Base-by-base conservation (phyloP, 768 basidiomycete genomes). In the Pisolithus sp. region DNA sequence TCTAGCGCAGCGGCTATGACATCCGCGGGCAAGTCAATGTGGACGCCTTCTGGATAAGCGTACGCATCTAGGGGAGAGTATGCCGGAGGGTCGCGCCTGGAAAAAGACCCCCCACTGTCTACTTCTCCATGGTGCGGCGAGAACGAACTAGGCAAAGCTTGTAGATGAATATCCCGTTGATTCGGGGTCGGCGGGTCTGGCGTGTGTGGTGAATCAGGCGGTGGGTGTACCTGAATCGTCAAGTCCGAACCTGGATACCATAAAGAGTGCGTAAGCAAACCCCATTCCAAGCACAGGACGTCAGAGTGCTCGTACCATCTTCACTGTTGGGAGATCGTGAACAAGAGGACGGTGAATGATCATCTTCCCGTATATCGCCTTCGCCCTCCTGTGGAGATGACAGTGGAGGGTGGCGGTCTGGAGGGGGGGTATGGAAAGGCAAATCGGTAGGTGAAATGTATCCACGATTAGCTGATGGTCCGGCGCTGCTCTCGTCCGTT, bases 51-150 rank as follows among this genome's bases (percentile, higher is more conserved):
- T 48, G 83, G 74, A 61, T 91, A 90, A 23, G 82, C 78, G 59
- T 76, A 87, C n/a, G 89, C 83, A 62, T 92, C 89, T 61, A 92
- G 69, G n/a, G 90, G 89, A 6, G 89, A 90, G 70, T 93, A 93
- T 17, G 86, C 88, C 23, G 91, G 91, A 20, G 90, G 90, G 55
- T 87, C 85, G 51, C 80, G 77, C 59, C 83, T 75, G 53, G 71
- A 71, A 43, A 81, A 49, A 23, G 68, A 61, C 50, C 57, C 56
- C 24, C 63, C 48, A 15, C 38, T 62, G 23, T 49, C 49, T 37
- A 18, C 34, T 23, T 61, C 64, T 44, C 43, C 42, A 4, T 53
- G 54, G 50, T 36, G 50, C 12, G 60, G 52, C 15, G 60, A 57
- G 17, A 66, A 53, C n/a, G 64, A 41, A 43, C 62, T 24, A 20